Percentiles rank a stretch among this genome's conserved stretches.
These are phyloP conservation scores for Porphyra umbilicalis DNA, from an alignment of 31 red algal species.

Conservation along the genomic window DNA sequence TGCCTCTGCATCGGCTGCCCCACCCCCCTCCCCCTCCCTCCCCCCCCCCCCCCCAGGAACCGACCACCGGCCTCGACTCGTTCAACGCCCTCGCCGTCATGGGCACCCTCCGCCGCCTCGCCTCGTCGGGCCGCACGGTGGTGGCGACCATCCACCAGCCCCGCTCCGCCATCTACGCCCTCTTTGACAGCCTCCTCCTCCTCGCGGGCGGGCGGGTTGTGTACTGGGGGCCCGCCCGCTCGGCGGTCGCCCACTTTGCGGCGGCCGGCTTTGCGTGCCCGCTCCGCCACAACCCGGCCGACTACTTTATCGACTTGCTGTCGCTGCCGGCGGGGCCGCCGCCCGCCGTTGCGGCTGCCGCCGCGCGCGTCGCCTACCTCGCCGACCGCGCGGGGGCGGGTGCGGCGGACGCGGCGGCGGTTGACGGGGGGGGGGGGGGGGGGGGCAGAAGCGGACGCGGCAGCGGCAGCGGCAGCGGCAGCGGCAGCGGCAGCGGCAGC, in stretches of 20 bases:
- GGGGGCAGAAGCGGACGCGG: neutral
- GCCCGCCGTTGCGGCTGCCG: neutral
- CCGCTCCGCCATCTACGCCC: constrained; percentile 33
- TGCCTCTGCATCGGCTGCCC: no score
- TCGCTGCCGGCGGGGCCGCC: neutral
- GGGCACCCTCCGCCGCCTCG: constrained; percentile 24
- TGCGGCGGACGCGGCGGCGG: neutral
- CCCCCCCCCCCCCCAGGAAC: constrained; percentile 46
- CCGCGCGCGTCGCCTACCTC: neutral
- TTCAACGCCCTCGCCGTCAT: constrained; percentile 46
- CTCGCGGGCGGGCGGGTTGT: constrained; percentile 19
- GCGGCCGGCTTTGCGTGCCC: constrained; percentile 19
- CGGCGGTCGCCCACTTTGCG: constrained; percentile 26
- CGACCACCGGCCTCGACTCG: constrained; percentile 32
- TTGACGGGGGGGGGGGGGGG: constrained; percentile 1
- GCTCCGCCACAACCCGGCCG: constrained; percentile 31
- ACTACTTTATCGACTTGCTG: constrained; percentile 32
- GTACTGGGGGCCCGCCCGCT: constrained; percentile 32
- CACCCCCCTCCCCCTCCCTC: no score
- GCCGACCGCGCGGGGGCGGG: neutral
- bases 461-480: no score
- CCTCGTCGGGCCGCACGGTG: constrained; percentile 19
- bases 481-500: no score
- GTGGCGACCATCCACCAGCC: constrained; percentile 53
- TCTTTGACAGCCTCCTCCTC: constrained; percentile 40